A percentile compares a stretch with the other conserved stretches of the same genome.
phyloP scores from a whole-genome alignment of 1,139 yeast genomes.

The Martiniozyma asiatica region DNA sequence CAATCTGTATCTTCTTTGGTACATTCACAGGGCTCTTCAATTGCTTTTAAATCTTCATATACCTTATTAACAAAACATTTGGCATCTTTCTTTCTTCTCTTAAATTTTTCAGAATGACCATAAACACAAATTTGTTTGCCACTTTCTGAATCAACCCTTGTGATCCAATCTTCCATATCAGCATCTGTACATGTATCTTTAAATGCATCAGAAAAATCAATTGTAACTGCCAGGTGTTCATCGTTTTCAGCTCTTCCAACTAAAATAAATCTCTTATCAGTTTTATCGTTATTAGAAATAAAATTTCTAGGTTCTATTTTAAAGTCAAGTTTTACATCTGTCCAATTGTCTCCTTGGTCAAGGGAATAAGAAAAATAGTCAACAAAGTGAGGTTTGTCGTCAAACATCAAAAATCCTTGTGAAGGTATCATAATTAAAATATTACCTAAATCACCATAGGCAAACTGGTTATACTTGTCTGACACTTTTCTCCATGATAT shows the following conservation, averaged over 20 bases:
- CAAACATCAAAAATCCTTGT: constrained; percentile 14
- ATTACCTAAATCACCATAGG: constrained; percentile 78
- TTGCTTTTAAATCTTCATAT: constrained; percentile 45
- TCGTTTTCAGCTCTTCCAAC: constrained; percentile 20
- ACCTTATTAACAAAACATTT: constrained; percentile 55
- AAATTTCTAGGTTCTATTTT: constrained; percentile 34
- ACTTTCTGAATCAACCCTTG: constrained; percentile 35
- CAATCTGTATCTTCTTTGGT: constrained; percentile 63
- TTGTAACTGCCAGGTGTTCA: constrained; percentile 12
- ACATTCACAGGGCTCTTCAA: constrained; percentile 57
- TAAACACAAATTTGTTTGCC: constrained; percentile 51
- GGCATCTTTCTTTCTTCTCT: constrained; percentile 57
- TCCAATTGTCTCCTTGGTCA: constrained; percentile 69
- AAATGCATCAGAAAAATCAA: constrained; percentile 56
- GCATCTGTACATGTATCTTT: constrained; percentile 35
- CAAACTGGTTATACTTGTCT: constrained; percentile 42
- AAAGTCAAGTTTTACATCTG: constrained; percentile 34
- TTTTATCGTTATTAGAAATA: constrained; percentile 62
- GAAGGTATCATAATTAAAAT: constrained; percentile 49
- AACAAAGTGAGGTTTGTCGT: constrained; percentile 14
- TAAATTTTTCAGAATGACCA: constrained; percentile 61
- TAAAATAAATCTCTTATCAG: constrained; percentile 50
- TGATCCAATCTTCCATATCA: constrained; percentile 64
- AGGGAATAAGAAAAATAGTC: constrained; percentile 44
- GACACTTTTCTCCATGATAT: constrained; percentile 50